phyloP scores from a whole-genome alignment of 345 rosid species.

The Anastatica hierochuntica region DNA sequence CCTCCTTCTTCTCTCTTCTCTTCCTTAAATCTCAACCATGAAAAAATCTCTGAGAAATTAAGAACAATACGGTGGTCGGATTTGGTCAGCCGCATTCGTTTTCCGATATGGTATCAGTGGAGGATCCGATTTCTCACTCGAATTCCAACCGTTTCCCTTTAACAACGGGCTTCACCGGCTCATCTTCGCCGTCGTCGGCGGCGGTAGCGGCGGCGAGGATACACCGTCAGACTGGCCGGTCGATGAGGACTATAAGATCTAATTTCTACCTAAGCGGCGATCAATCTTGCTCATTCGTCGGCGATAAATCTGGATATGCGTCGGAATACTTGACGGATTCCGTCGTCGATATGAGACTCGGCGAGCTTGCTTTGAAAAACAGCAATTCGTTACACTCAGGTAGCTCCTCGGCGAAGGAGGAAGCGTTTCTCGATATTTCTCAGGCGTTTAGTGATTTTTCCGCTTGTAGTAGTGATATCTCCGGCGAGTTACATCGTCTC shows the following conservation, averaged over 20 bases:
- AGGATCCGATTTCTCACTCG: constrained; percentile 48
- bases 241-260: constrained; percentile 89
- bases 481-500: constrained; percentile 88
- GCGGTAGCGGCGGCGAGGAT: constrained; percentile 31
- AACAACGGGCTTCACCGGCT: constrained; percentile 29
- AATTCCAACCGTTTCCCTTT: constrained; percentile 55
- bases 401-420: constrained; percentile 33
- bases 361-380: constrained; percentile 53
- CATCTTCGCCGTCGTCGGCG: constrained; percentile 30
- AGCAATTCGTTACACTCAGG: constrained; percentile 32
- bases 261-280: constrained; percentile 39
- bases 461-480: constrained; percentile 78
- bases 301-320: constrained; percentile 36
- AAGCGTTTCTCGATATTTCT: constrained; percentile 55
- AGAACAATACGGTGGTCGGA: not conserved
- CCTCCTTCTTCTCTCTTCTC: too few relatives aligned
- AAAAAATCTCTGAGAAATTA: constrained; percentile 1
- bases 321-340: constrained; percentile 80
- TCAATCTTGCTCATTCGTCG: constrained; percentile 35
- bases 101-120: constrained; percentile 54
- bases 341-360: constrained; percentile 78
- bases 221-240: constrained; percentile 60
- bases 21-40: constrained; percentile 22
- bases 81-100: not conserved
- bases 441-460: constrained; percentile 83